These are phyloP conservation scores for Smallanthus sonchifolius DNA, from an alignment of 129 eudicot genomes.

Conservation along the genomic window DNA sequence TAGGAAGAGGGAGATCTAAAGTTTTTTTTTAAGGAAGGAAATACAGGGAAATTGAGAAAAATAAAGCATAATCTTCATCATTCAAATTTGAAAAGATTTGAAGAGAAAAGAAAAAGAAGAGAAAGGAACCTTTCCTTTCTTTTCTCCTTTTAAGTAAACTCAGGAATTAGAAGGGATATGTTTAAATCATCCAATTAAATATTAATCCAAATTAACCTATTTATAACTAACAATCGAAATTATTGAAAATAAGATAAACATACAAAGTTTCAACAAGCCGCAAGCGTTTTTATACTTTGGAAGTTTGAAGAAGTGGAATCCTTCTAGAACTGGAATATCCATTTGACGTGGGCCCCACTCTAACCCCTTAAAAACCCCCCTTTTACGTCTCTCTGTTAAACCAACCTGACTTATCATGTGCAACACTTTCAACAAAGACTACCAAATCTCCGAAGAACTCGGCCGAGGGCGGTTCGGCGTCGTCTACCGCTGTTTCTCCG, in stretches of 20 bases:
- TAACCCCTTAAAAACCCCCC: background rate
- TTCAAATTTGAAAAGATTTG: no score
- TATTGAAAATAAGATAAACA: background rate
- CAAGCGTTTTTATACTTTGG: constrained; percentile 19
- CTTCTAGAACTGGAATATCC: constrained; percentile 26
- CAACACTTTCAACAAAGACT: constrained; percentile 46
- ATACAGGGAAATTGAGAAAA: no score
- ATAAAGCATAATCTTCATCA: no score
- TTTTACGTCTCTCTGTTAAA: background rate
- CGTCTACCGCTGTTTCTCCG: constrained; percentile 76
- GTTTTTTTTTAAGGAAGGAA: no score
- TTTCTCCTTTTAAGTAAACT: no score
- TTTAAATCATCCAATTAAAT: no score
- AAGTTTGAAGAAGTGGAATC: background rate
- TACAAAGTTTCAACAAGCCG: background rate
- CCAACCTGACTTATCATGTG: constrained; percentile 34
- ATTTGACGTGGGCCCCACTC: background rate
- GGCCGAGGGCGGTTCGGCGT: constrained; percentile 95
- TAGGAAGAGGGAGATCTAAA: no score
- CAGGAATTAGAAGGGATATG: no score
- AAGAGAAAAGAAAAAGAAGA: no score
- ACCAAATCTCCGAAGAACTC: constrained; percentile 64
- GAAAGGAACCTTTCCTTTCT: no score
- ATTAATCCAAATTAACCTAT: no score
- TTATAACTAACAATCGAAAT: no score